These are phyloP conservation scores for Rhizopus stolonifer DNA, from an alignment of 371 early-diverging fungal genomes.

Conservation along the genomic window DNA sequence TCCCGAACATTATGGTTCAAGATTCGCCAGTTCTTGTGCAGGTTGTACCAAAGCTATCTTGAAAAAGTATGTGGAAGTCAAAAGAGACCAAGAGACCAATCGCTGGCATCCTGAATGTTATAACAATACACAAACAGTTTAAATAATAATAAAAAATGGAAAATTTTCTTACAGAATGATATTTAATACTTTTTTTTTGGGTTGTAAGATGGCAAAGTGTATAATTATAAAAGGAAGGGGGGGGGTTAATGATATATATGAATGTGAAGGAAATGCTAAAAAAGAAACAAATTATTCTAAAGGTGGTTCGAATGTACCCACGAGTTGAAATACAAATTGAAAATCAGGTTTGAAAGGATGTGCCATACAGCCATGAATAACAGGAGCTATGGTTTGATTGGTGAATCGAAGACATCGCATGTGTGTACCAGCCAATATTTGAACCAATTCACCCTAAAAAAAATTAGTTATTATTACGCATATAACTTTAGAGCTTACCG, in stretches of 20 bases:
- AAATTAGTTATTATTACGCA: background rate
- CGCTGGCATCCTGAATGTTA: constrained; percentile 98
- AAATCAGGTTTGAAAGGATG: constrained; percentile 49
- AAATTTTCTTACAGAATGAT: too few relatives aligned
- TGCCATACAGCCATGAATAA: constrained; percentile 48
- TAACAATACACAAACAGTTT: constrained; percentile 83
- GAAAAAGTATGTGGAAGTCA: constrained; percentile 91
- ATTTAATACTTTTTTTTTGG: too few relatives aligned
- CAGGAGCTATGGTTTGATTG: constrained; percentile 33
- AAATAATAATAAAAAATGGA: too few relatives aligned
- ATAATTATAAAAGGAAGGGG: too few relatives aligned
- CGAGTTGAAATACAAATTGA: constrained; percentile 44
- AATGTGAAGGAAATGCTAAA: background rate
- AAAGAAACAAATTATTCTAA: constrained; percentile 9
- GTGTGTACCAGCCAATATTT: constrained; percentile 42
- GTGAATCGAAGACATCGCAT: constrained; percentile 43
- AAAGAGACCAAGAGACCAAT: constrained; percentile 63
- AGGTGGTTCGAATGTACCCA: constrained; percentile 24
- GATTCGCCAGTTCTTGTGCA: constrained; percentile 86
- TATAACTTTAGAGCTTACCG: constrained; percentile 49
- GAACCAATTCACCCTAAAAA: constrained; percentile 44
- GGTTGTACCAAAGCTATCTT: constrained; percentile 92
- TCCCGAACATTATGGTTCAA: constrained; percentile 89
- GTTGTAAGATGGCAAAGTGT: too few relatives aligned
- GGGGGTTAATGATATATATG: background rate